phyloP scores from a whole-genome alignment of 2,329 filamentous ascomycete species.

The Cephalotrichum gorgonifer region DNA sequence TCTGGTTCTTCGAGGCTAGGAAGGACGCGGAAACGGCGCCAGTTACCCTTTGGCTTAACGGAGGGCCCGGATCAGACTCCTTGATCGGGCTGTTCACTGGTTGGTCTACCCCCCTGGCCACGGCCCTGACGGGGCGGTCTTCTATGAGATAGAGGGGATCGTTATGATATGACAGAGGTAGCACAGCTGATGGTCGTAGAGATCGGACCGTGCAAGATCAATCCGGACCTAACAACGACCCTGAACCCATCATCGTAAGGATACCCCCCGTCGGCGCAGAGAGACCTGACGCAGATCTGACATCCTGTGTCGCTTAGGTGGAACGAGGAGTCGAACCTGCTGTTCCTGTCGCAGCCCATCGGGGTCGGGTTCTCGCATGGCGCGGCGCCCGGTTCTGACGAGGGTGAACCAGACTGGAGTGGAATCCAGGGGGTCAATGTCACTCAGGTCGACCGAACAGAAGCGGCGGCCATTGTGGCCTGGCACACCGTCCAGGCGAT shows the following conservation, averaged over 20 bases:
- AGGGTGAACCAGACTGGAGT: no score
- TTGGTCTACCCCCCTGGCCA: no score
- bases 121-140: no score
- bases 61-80: conserved; percentile 39
- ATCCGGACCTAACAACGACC: conserved; percentile 3
- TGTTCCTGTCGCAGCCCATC: conserved; percentile 3
- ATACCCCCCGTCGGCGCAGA: neutral
- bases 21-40: conserved; percentile 15
- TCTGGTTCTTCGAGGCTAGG: conserved; percentile 18
- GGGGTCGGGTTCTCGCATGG: conserved; percentile 5
- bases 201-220: conserved; percentile 4
- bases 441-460: neutral
- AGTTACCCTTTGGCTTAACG: conserved; percentile 47
- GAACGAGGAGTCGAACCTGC: conserved; percentile 2
- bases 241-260: conserved; percentile 1
- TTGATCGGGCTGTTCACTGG: conserved; percentile 11
- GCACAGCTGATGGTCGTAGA: neutral
- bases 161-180: no score
- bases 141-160: no score
- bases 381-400: no score
- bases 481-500: conserved; percentile 1
- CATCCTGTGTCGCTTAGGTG: neutral
- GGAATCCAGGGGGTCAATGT: no score
- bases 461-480: neutral
- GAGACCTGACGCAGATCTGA: neutral